These are phyloP conservation scores for Metschnikowia orientalis DNA, from an alignment of 805 yeast species.

Conservation along the genomic window DNA sequence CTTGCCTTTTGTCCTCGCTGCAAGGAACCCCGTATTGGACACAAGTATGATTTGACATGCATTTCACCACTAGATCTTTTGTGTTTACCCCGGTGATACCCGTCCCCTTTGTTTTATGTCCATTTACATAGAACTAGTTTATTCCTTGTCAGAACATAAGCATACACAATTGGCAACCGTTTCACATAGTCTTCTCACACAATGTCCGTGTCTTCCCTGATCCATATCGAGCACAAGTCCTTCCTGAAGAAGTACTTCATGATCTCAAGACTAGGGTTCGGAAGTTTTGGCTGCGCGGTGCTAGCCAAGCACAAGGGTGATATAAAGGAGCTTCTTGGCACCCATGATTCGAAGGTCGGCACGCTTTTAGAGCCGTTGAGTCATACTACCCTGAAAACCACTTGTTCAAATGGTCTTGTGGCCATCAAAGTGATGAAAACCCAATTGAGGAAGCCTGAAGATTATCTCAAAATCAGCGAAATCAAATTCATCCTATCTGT, in stretches of 20 bases:
- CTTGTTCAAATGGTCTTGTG: constrained; percentile 34
- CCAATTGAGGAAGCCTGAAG: constrained; percentile 19
- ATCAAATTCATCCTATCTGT: constrained; percentile 61
- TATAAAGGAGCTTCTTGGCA: constrained; percentile 18
- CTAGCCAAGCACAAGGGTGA: constrained; percentile 49
- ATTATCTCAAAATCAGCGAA: constrained; percentile 51
- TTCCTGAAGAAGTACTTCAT: constrained; percentile 36
- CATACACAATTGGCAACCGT: no score
- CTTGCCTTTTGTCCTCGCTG: no score
- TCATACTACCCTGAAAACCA: constrained; percentile 19
- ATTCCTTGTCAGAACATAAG: no score
- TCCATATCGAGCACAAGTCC: constrained; percentile 15
- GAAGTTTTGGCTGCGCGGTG: constrained; percentile 70
- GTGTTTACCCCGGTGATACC: no score
- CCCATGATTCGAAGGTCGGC: constrained; percentile 20
- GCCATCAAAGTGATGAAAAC: constrained; percentile 81
- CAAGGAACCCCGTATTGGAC: no score
- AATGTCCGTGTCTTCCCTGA: constrained; percentile 8
- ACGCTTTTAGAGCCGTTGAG: constrained; percentile 49
- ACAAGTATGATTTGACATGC: no score
- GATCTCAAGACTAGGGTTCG: constrained; percentile 59
- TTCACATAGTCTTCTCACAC: no score
- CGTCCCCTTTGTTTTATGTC: no score
- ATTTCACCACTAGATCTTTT: no score
- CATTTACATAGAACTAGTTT: no score